These are phyloP conservation scores for Globisporangium okanoganense DNA, from an alignment of 352 stramenopile species.

Conservation along the genomic window DNA sequence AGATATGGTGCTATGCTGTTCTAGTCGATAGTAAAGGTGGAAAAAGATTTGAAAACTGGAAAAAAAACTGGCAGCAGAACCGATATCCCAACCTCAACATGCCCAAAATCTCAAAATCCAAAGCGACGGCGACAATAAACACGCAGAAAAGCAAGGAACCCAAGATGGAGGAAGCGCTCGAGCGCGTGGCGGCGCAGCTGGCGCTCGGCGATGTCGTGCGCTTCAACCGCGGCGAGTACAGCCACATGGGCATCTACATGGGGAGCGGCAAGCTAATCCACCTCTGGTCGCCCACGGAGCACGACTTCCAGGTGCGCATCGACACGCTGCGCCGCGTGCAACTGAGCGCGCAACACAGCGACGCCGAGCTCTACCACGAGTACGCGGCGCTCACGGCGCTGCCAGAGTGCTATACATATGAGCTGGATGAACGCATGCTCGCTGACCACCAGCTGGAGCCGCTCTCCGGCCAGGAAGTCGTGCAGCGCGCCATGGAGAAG, in stretches of 20 bases:
- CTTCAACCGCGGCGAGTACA: conserved; percentile 62
- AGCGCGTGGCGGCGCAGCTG: conserved; percentile 11
- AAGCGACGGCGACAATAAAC: background rate
- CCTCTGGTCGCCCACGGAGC: conserved; percentile 45
- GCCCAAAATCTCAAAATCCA: background rate
- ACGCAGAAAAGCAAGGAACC: background rate
- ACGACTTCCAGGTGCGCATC: conserved; percentile 55
- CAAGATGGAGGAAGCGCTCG: conserved; percentile 9
- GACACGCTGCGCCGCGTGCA: conserved; percentile 50
- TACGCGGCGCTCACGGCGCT: conserved; percentile 1
- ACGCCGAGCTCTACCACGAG: conserved; percentile 10
- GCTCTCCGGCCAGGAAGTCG: conserved; percentile 35
- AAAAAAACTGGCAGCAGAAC: background rate
- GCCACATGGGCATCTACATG: conserved; percentile 55
- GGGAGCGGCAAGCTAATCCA: conserved; percentile 51
- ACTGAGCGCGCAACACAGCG: conserved; percentile 4
- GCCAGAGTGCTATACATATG: conserved; percentile 34
- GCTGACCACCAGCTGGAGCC: conserved; percentile 33
- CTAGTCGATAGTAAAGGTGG: no score
- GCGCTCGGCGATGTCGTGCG: conserved; percentile 47
- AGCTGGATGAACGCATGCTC: conserved; percentile 54
- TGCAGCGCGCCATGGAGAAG: conserved; percentile 39
- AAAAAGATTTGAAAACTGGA: no score
- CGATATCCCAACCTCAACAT: background rate
- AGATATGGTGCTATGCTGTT: no score